A percentile compares a stretch with the other conserved stretches of the same genome.
Conservation (phyloP, 768 basidiomycete species). For the Tulasnella sp. region DNA sequence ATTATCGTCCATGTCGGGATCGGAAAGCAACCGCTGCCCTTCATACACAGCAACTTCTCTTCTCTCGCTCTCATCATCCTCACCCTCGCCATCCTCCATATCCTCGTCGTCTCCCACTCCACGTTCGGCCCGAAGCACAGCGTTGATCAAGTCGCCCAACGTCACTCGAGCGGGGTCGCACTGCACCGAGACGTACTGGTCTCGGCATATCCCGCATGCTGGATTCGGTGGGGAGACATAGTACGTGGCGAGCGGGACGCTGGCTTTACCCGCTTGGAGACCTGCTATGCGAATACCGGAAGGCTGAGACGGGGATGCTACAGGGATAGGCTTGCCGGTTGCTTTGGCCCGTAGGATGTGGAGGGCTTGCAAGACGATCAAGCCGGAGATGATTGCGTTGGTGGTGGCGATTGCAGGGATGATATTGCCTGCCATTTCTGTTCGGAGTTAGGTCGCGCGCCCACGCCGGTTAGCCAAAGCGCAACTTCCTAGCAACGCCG, state of each 20-base stretch:
- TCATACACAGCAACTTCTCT: constrained; percentile 78
- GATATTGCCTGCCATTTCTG: constrained; percentile 99
- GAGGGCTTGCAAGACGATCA: constrained; percentile 88
- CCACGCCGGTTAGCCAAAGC: too few species aligned
- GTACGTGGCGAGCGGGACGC: constrained; percentile 68
- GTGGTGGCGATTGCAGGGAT: constrained; percentile 99
- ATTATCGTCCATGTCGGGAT: constrained; percentile 94
- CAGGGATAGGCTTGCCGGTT: constrained; percentile 1
- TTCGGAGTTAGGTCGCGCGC: too few species aligned
- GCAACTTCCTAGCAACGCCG: too few species aligned
- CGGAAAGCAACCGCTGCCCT: constrained; percentile 76
- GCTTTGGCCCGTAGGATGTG: constrained; percentile 56
- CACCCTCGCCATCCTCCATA: constrained; percentile 33
- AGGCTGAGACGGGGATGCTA: not conserved
- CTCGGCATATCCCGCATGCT: constrained; percentile 76
- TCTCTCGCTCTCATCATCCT: constrained; percentile 33
- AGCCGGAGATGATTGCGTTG: constrained; percentile 91
- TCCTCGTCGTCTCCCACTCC: constrained; percentile 32
- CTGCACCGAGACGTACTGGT: constrained; percentile 64
- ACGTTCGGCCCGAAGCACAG: constrained; percentile 45
- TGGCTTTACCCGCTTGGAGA: constrained; percentile 59
- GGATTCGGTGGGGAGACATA: constrained; percentile 62
- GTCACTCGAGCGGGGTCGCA: constrained; percentile 66
- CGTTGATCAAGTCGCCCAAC: constrained; percentile 63
- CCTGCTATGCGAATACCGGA: constrained; percentile 55